Percentiles rank a stretch among this genome's conserved stretches.
Conservation (phyloP, 371 early-diverging fungal species). For the Nosema muscidifuracis region DNA sequence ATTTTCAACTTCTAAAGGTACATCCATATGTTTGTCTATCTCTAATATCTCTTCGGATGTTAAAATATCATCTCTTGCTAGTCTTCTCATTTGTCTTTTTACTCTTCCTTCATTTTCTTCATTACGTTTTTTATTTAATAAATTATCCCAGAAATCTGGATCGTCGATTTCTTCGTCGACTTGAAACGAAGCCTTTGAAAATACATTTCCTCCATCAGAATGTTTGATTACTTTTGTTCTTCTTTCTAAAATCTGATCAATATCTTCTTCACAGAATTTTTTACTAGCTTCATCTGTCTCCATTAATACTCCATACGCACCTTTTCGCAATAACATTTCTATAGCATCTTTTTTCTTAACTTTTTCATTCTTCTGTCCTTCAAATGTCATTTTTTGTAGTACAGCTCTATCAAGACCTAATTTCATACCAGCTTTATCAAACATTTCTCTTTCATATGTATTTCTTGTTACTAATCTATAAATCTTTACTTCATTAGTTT, state of each 20-base stretch:
- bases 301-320: conserved; percentile 67
- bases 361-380: conserved; percentile 42
- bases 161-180: conserved; percentile 75
- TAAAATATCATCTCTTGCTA: conserved; percentile 56
- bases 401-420: conserved; percentile 80
- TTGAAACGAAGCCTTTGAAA: conserved; percentile 83
- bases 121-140: conserved; percentile 65
- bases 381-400: conserved; percentile 70
- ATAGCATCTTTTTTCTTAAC: conserved; percentile 70
- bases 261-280: conserved; percentile 84
- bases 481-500: conserved; percentile 76
- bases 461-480: conserved; percentile 77
- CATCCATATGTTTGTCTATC: conserved; percentile 8
- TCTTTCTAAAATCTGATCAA: conserved; percentile 81
- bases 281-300: conserved; percentile 69
- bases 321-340: conserved; percentile 75
- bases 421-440: conserved; percentile 84
- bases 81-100: conserved; percentile 56
- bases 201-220: conserved; percentile 68
- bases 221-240: conserved; percentile 78
- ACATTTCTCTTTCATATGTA: conserved; percentile 86
- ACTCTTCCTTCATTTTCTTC: conserved; percentile 60
- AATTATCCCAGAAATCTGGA: conserved; percentile 91
- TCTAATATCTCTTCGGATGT: conserved; percentile 35
- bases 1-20: conserved; percentile 17